A percentile compares a stretch with the other conserved stretches of the same genome.
Conservation (phyloP, 305 asterid species). For the Solanum hybrid region DNA sequence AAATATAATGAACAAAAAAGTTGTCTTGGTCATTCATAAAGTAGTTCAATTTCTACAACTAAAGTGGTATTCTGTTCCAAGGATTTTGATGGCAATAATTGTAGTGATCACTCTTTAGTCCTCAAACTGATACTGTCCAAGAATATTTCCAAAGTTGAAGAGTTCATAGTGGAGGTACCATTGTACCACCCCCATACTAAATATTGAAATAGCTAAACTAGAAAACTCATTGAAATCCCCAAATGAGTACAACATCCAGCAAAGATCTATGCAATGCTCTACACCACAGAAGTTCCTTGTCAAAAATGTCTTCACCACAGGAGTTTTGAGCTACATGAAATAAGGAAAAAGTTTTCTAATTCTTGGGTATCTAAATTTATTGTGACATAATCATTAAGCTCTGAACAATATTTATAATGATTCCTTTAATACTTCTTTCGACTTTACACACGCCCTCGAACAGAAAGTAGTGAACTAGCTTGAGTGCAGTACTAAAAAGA, state of each 20-base stretch:
- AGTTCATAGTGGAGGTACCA: background rate
- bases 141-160: background rate
- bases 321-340: background rate
- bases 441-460: background rate
- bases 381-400: background rate
- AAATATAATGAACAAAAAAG: background rate
- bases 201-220: background rate
- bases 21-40: background rate
- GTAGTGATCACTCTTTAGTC: background rate
- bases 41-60: background rate
- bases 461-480: background rate
- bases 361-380: background rate
- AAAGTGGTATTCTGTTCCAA: background rate
- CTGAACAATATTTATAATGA: background rate
- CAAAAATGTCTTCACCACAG: background rate
- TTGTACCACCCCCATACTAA: background rate
- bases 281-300: background rate
- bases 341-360: background rate
- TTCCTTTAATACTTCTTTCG: background rate
- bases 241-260: background rate
- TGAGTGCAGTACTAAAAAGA: background rate
- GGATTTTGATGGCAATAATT: background rate
- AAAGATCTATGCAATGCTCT: background rate
- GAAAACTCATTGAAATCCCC: background rate
- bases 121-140: background rate